Percentiles rank a stretch among this genome's conserved stretches.
Conservation (phyloP, 768 basidiomycete genomes). For the Macrocybe gigantea region DNA sequence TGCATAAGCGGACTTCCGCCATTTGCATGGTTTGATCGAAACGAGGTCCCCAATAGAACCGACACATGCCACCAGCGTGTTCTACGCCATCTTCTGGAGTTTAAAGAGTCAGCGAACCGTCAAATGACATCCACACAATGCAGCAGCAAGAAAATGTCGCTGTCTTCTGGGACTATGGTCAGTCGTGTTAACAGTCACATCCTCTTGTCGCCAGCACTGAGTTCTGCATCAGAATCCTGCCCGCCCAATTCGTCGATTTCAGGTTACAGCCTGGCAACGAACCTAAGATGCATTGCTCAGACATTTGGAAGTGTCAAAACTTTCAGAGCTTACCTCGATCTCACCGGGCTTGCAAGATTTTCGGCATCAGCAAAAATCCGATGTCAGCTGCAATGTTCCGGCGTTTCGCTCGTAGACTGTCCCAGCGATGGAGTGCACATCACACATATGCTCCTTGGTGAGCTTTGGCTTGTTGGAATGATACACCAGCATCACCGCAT, state of each 20-base stretch:
- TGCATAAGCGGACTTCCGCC: no score
- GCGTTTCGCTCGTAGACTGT: slow-evolving; percentile 35
- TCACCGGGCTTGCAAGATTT: slow-evolving; percentile 17
- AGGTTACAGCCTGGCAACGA: slow-evolving; percentile 35
- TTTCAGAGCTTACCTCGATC: slow-evolving; percentile 51
- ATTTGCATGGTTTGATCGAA: no score
- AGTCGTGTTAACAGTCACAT: not conserved
- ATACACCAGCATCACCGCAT: not conserved
- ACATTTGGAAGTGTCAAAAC: slow-evolving; percentile 39
- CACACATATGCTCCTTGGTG: slow-evolving; percentile 48
- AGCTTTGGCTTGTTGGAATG: slow-evolving; percentile 4
- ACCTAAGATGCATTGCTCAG: slow-evolving; percentile 38
- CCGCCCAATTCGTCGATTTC: slow-evolving; percentile 27
- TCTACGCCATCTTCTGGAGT: no score
- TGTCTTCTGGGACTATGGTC: slow-evolving; percentile 28
- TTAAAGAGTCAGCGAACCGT: no score
- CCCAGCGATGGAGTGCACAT: slow-evolving; percentile 30
- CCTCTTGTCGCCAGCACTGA: not conserved
- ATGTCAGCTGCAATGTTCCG: slow-evolving; percentile 42
- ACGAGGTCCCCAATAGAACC: no score
- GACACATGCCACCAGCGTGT: no score
- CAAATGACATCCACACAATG: slow-evolving; percentile 18
- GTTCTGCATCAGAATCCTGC: slow-evolving; percentile 29
- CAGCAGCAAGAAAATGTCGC: slow-evolving; percentile 29
- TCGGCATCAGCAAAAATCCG: slow-evolving; percentile 24